Evolutionary conservation across 2,329 filamentous ascomycete genomes (phyloP).

Genomic region (Nemania abortiva): DNA sequence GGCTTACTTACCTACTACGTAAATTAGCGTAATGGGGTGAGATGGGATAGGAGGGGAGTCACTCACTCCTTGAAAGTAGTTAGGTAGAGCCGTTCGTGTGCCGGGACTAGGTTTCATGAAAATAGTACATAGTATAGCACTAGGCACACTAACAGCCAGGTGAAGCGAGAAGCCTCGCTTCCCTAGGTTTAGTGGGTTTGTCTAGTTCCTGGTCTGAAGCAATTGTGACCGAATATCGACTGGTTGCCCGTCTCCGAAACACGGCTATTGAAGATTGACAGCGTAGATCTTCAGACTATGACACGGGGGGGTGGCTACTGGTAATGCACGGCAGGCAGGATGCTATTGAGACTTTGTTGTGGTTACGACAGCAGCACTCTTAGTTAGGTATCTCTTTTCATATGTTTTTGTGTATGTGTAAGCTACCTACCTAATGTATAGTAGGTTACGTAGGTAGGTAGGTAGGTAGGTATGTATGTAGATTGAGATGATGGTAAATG

Average conservation of each 20-base stretch:
- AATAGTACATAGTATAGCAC: not conserved
- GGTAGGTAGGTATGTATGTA: too few relatives aligned
- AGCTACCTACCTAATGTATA: too few relatives aligned
- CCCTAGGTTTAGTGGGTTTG: not conserved
- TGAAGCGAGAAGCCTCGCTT: constrained; percentile 29
- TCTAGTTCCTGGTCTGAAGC: constrained; percentile 3
- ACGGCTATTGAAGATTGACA: constrained; percentile 28
- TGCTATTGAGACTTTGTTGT: not conserved
- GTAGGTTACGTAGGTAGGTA: too few relatives aligned
- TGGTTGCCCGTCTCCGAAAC: constrained; percentile 28
- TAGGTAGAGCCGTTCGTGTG: constrained; percentile 14
- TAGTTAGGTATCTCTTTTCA: too few relatives aligned
- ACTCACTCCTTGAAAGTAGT: not conserved
- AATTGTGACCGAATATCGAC: constrained; percentile 8
- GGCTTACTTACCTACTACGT: constrained; percentile 8
- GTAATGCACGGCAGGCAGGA: not conserved
- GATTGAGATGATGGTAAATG: not conserved
- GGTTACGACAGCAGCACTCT: too few relatives aligned
- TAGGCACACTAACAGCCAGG: not conserved
- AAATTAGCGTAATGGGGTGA: not conserved
- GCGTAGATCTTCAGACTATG: constrained; percentile 25
- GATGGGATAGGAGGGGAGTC: not conserved
- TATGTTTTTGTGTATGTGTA: too few relatives aligned
- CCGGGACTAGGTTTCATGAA: constrained; percentile 23
- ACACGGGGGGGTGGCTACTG: not conserved